Base-by-base conservation (phyloP, 768 basidiomycete genomes). In the Suillus decipiens region DNA sequence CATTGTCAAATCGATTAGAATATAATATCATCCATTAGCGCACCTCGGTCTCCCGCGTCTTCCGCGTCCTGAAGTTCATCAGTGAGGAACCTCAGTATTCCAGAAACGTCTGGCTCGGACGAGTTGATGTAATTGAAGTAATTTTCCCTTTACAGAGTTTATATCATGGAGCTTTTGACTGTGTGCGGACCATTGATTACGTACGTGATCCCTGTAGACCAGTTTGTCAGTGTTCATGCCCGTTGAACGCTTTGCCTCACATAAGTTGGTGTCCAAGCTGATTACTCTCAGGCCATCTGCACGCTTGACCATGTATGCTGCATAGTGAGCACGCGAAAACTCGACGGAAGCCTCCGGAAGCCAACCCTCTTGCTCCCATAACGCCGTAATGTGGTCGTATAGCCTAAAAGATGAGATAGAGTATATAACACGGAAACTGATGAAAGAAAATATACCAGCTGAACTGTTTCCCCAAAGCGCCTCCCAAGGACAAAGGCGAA, bases 71-170 rank as follows among this genome's bases (percentile, higher is more conserved):
- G 90, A 15, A 92, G 76, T 71, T 92, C 89, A 63, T 90, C 86
- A 6, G 90, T 92, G 66, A 93, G 69, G 75, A 90, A 92, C 42
- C 88, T 81, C 67, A 92, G 77, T 86, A 92, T 89, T 24, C 90
- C 90, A 51, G 88, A 91, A 45, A 79, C 78, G 72, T 93, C 91
- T 11, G 87, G 83, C 28, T 83, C 72, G 24, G 86, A 86, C 69
- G 89, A 80, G 68, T 92, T 90, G 76, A 92, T 87, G 69, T 88
- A 93, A 72, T 88, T 89, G 76, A 91, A 89, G 66, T 83, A 86
- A 71, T 93, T 93, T 15, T 86, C 79, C 56, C 86, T 86, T 55
- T 53, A 37, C 43, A 10, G 31, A 66, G 41, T 64, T 66, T 61
- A 61, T 28, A 59, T 22, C 22, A 51, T 6, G 11, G 28, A 19